Evolutionary conservation across 2,329 filamentous ascomycete genomes (phyloP), one percentile per base, ranked within the genome.

Genomic region (Beauveria asiatica): DNA sequence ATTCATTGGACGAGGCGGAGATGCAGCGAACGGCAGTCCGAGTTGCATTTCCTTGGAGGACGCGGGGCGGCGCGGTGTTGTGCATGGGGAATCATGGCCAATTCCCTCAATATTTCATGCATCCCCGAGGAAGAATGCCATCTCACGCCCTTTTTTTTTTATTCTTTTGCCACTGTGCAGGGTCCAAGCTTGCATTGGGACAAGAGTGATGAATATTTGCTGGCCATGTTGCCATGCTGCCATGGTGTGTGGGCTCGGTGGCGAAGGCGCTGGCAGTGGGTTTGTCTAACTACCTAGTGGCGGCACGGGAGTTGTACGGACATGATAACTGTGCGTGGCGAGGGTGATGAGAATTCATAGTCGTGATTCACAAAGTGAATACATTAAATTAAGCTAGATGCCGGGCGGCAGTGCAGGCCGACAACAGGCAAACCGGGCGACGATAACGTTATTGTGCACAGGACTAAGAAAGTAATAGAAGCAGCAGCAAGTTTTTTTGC

Each of bases 91-190:
- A 13, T 37, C 11, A 1, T 10, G 8, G 2, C 19, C 25, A 42
- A 57, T 46, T 46, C 42, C 54, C 42, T 41, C 27, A 46, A 17
- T 11, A 44, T 3, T 41, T 16, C 44, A 23, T 21, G 19, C 17
- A 17, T 37, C 11, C 33, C 33, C 33, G 33, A 16, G 33, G 33
- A 37, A 37, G 11, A 37, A 37, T 37, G 11, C 33, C 33, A 37
- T 37, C 11, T 37, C 33, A 33, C 11, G 1, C 10, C 9, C 4
- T 30, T 13, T 16, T 13, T 13, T 37, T 37, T 50, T 33, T 27
- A n/a, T 50, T 33, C 10, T 33, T 37, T 56, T 56, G 44, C 54
- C 54, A 57, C 54, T n/a, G 4, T 39, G 27, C 54, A 57, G 54
- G 54, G 44, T 48, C 42, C 42, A 48, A n/a, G 5, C n/a, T 57